phyloP scores from a whole-genome alignment of 2,329 filamentous ascomycete genomes.

The Trichoderma sp. region DNA sequence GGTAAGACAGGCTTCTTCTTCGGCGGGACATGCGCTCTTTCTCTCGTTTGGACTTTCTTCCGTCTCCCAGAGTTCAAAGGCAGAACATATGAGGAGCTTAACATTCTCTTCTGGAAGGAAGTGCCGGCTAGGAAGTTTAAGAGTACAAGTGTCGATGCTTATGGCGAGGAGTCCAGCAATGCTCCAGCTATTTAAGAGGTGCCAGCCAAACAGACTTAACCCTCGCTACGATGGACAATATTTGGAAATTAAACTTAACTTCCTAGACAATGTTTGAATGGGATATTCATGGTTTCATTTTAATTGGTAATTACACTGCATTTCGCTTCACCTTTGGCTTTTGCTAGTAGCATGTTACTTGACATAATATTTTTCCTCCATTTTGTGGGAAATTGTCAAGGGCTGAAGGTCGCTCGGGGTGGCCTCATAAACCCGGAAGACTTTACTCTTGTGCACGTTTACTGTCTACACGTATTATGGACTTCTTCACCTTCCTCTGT shows the following conservation, averaged over 20 bases:
- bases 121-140: conserved; percentile 33
- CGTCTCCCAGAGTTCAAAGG: conserved; percentile 54
- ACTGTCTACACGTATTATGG: background rate
- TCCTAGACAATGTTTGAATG: background rate
- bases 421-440: no score
- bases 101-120: conserved; percentile 32
- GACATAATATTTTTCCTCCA: no score
- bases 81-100: conserved; percentile 42
- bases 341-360: background rate
- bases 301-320: background rate
- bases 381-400: no score
- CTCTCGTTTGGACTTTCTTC: conserved; percentile 48
- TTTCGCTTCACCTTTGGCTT: background rate
- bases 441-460: background rate
- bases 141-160: background rate
- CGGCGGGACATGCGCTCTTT: conserved; percentile 23
- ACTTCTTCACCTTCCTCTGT: background rate
- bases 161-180: background rate
- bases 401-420: no score
- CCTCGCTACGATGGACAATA: background rate
- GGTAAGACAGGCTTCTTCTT: background rate
- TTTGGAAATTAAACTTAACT: background rate
- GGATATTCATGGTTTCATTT: background rate
- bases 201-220: background rate
- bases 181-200: background rate